A percentile compares a stretch with the other conserved stretches of the same genome.
Evolutionary conservation across 768 basidiomycete species (phyloP).

Genomic region (Lactarius sanguifluus): DNA sequence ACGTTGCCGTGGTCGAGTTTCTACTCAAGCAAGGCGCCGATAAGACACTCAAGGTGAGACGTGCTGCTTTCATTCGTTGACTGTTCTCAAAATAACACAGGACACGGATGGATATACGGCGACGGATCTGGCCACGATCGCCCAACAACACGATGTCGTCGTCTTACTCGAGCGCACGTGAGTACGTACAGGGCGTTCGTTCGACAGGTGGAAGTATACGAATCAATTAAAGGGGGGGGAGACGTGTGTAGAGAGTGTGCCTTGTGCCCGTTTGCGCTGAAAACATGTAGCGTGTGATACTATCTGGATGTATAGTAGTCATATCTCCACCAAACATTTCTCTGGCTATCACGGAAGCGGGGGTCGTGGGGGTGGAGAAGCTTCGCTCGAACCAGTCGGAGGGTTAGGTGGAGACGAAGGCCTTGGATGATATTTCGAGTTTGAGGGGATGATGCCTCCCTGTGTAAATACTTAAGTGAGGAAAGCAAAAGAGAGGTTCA

Average conservation of each 20-base stretch:
- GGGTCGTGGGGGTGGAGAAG: constrained; percentile 7
- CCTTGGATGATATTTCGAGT: constrained; percentile 54
- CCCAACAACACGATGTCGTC: constrained; percentile 57
- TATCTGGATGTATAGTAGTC: background rate
- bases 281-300: background rate
- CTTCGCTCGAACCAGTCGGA: background rate
- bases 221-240: background rate
- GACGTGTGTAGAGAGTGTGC: background rate
- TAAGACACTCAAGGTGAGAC: constrained; percentile 55
- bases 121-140: constrained; percentile 56
- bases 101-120: constrained; percentile 67
- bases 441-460: constrained; percentile 62
- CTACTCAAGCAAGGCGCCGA: constrained; percentile 69
- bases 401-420: background rate
- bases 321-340: background rate
- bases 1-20: constrained; percentile 51
- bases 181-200: background rate
- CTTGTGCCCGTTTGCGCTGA: background rate
- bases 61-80: constrained; percentile 3
- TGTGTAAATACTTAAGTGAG: constrained; percentile 33
- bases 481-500: background rate
- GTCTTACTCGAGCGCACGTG: constrained; percentile 34
- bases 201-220: background rate
- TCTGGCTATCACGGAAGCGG: constrained; percentile 9
- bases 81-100: constrained; percentile 38